A percentile compares a stretch with the other conserved stretches of the same genome.
Conservation (phyloP, 768 basidiomycete genomes). For the Gloeopeniophorella convolvens region DNA sequence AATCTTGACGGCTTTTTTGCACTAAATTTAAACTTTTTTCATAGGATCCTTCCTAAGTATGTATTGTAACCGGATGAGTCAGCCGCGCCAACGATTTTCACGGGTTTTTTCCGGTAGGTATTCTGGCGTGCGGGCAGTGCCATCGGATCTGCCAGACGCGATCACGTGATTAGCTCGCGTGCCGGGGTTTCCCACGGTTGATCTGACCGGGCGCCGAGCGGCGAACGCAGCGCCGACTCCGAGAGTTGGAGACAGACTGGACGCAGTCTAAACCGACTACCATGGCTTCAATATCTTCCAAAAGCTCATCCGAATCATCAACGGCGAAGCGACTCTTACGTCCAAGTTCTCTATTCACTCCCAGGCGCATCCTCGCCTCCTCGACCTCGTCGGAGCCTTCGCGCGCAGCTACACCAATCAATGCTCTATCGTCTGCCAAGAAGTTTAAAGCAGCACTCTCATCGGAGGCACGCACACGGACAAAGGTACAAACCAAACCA, state of each 20-base stretch:
- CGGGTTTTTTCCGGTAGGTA: no score
- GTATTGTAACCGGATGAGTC: no score
- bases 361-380: constrained; percentile 9
- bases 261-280: background rate
- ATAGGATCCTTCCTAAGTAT: no score
- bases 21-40: no score
- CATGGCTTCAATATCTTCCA: constrained; percentile 7
- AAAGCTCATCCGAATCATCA: background rate
- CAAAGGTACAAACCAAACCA: constrained; percentile 18
- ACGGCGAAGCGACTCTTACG: constrained; percentile 9
- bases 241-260: no score
- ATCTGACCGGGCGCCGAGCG: background rate
- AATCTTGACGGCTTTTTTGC: no score
- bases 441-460: constrained; percentile 19
- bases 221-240: no score
- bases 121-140: no score
- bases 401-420: constrained; percentile 15
- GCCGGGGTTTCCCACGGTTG: constrained; percentile 4
- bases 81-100: no score
- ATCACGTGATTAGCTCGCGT: constrained; percentile 14
- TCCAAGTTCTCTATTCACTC: constrained; percentile 12
- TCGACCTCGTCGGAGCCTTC: constrained; percentile 7
- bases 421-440: constrained; percentile 16
- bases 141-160: background rate
- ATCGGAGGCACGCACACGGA: constrained; percentile 18